Percentiles rank a stretch among this genome's conserved stretches.
These are phyloP conservation scores for Myriosclerotinia duriaeana DNA, from an alignment of 2,329 filamentous ascomycete species.

Conservation along the genomic window DNA sequence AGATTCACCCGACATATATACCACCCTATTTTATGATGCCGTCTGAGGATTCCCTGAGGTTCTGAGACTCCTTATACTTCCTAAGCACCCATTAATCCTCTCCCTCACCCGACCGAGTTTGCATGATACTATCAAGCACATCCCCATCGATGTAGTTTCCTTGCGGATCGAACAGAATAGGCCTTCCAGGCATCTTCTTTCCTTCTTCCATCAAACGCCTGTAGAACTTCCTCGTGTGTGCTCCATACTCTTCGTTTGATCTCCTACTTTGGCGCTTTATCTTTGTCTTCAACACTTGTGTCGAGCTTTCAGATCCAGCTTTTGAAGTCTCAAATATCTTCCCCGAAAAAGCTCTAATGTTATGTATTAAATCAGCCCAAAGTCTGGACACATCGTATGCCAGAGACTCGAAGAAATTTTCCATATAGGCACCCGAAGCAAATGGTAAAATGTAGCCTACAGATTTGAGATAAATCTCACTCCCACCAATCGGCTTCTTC, in stretches of 20 bases:
- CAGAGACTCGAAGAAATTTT: neutral
- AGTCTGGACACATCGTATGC: neutral
- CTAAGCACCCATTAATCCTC: neutral
- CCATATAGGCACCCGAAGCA: neutral
- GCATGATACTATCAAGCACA: neutral
- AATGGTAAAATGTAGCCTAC: neutral
- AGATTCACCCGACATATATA: neutral
- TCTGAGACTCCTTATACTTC: neutral
- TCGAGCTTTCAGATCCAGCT: neutral
- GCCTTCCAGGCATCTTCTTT: neutral
- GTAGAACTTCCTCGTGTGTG: neutral
- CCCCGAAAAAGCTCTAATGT: neutral
- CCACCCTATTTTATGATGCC: too few relatives aligned
- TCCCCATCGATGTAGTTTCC: neutral
- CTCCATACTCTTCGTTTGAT: too few relatives aligned
- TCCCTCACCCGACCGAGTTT: neutral
- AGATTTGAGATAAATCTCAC: neutral
- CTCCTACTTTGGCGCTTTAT: neutral
- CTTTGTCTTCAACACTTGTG: neutral
- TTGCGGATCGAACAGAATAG: neutral
- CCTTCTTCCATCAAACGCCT: neutral
- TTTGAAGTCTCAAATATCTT: rapidly evolving
- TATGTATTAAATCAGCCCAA: neutral
- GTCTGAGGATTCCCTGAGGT: neutral
- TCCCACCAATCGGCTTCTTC: neutral